Evolutionary conservation across 176 grass and related monocot genomes (phyloP).

Genomic region (Sorghum bicolor): Sorghum_bicolor_NCBIv3 NC_012872.2:62319501-62320000

Average conservation of each 20-base stretch:
- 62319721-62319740: neutral
- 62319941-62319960: too few relatives aligned
- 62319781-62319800: neutral
- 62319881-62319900: too few relatives aligned
- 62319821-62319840: conserved; percentile 25
- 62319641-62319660: neutral
- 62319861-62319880: conserved; percentile 18
- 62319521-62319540: conserved; percentile 37
- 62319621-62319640: neutral
- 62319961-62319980: too few relatives aligned
- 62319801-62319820: conserved; percentile 17
- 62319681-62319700: neutral
- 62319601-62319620: neutral
- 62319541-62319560: conserved; percentile 28
- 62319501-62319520: conserved; percentile 53
- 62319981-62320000: too few relatives aligned
- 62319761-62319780: neutral
- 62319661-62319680: too few relatives aligned
- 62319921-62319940: too few relatives aligned
- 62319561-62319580: conserved; percentile 21
- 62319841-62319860: conserved; percentile 32
- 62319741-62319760: neutral
- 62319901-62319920: too few relatives aligned
- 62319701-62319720: neutral
- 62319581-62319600: conserved; percentile 10